Base-by-base conservation (phyloP, 495 filamentous ascomycete species). In the Mytilinidion resinicola region DNA sequence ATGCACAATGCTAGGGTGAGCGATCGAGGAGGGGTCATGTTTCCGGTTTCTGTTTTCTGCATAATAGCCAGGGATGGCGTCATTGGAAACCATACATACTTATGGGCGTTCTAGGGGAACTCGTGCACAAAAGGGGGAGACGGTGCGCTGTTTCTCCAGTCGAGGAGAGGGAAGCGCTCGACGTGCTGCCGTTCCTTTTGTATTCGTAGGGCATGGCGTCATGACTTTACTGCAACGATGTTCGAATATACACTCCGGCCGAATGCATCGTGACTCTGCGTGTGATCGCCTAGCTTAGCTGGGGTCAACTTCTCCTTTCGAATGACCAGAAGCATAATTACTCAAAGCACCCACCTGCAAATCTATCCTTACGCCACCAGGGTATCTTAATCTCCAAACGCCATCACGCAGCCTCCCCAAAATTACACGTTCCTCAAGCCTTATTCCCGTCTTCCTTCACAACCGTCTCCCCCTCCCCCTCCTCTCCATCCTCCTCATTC, bases 401-500 rank as follows among this genome's bases (percentile, higher is more conserved):
- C 25, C 25, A 30, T 30, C 2, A 30, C 2, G 6, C 25, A 30
- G 25, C 25, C 25, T 30, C 3, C 25, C 25, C 25, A 30, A 30
- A 30, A 30, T 30, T 6, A 6, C 25, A 30, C 25, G 25, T 30
- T 30, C 25, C 25, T 2, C 25, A 30, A 44, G 9, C 53, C 21
- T 51, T 37, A 10, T 51, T 53, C 14, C 33, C 61, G 1, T 51
- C 56, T 19, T 55, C 53, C 47, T 44, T 59, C 62, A 12, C 58
- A 60, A 51, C 46, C 47, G 17, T 48, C 35, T 30, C 55, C 33
- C 56, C 62, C 44, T 60, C 62, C 5, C 41, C 52, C 17, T 61
- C 53, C 58, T 39, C 57, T 34, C 67, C 55, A 19, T 43, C 67
- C 56, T 68, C 70, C 48, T 58, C 69, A 34, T 74, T 68, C 35